Conservation (phyloP, 2,329 filamentous ascomycete species). For the Claviceps citrina region DNA sequence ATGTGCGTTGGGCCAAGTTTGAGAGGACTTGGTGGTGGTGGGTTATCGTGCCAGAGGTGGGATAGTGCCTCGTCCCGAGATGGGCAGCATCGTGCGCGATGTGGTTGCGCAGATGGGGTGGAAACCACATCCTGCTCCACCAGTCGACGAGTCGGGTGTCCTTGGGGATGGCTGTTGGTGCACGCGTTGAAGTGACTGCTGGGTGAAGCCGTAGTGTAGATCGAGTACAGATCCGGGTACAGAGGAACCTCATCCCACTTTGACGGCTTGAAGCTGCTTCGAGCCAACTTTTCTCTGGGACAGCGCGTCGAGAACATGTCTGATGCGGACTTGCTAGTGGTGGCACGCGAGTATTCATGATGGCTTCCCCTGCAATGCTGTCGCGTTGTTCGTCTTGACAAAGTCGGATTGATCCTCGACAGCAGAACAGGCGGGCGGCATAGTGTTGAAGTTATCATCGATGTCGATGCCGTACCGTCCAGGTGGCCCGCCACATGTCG, state of each 20-base stretch:
- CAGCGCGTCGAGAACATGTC: conserved; percentile 16
- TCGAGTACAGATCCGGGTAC: conserved; percentile 24
- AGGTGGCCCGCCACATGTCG: conserved; percentile 21
- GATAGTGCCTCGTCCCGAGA: neutral
- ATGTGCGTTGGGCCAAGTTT: neutral
- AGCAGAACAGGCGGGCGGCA: conserved; percentile 14
- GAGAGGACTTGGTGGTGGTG: too few species aligned
- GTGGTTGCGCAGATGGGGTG: conserved; percentile 17
- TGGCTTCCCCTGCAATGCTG: conserved; percentile 13
- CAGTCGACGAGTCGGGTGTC: conserved; percentile 17
- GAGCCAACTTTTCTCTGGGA: neutral
- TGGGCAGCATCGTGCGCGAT: conserved; percentile 13
- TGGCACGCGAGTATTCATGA: too few species aligned
- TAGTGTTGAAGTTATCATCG: conserved; percentile 23
- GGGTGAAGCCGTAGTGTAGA: too few species aligned
- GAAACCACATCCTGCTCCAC: conserved; percentile 24
- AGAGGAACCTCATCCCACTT: conserved; percentile 20
- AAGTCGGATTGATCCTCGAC: conserved; percentile 23
- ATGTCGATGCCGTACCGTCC: conserved; percentile 26
- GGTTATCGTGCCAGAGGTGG: conserved; percentile 11
- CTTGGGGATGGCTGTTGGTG: too few species aligned
- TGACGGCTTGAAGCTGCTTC: neutral
- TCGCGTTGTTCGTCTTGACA: conserved; percentile 14
- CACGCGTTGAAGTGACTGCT: too few species aligned
- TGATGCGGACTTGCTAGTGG: conserved; percentile 12